Evolutionary conservation across 371 early-diverging fungal species (phyloP).

Genomic region (Saksenaea vasiformis): DNA sequence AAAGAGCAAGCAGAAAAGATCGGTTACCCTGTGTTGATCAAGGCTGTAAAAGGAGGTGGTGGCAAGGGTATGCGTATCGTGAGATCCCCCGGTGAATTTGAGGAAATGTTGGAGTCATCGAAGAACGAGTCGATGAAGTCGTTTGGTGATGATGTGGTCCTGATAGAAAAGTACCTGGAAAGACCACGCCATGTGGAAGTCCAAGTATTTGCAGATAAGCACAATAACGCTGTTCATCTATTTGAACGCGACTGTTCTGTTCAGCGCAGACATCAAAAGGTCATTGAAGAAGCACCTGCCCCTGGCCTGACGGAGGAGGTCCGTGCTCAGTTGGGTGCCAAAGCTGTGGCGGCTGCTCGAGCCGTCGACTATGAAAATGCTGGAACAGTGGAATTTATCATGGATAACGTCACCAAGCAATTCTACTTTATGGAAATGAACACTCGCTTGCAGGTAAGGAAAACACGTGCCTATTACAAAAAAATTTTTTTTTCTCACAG

Average conservation of each 20-base stretch:
- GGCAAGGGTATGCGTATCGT: conserved; percentile 94
- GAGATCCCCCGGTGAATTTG: conserved; percentile 73
- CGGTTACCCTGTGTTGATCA: conserved; percentile 94
- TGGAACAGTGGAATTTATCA: conserved; percentile 98
- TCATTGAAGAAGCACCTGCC: conserved; percentile 86
- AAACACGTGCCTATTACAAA: conserved; percentile 11
- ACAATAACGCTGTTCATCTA: conserved; percentile 87
- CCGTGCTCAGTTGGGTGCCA: conserved; percentile 77
- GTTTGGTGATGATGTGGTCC: conserved; percentile 89
- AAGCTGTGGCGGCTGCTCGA: conserved; percentile 92
- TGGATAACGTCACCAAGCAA: conserved; percentile 82
- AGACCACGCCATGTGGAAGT: conserved; percentile 95
- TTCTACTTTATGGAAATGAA: conserved; percentile 99
- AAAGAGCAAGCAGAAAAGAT: conserved; percentile 80
- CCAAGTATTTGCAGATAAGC: conserved; percentile 93
- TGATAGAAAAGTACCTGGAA: conserved; percentile 90
- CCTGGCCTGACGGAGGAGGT: conserved; percentile 77
- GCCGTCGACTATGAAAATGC: conserved; percentile 93
- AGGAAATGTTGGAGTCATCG: conserved; percentile 83
- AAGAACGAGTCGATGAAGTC: conserved; percentile 87
- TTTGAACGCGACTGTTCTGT: conserved; percentile 98
- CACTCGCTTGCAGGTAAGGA: conserved; percentile 79
- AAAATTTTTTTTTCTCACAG: neutral
- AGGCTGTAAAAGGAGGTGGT: conserved; percentile 96
- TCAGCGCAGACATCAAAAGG: conserved; percentile 97